These are phyloP conservation scores for Martensiomyces pterosporus DNA, from an alignment of 192 early-diverging fungal genomes.

Conservation along the genomic window DNA sequence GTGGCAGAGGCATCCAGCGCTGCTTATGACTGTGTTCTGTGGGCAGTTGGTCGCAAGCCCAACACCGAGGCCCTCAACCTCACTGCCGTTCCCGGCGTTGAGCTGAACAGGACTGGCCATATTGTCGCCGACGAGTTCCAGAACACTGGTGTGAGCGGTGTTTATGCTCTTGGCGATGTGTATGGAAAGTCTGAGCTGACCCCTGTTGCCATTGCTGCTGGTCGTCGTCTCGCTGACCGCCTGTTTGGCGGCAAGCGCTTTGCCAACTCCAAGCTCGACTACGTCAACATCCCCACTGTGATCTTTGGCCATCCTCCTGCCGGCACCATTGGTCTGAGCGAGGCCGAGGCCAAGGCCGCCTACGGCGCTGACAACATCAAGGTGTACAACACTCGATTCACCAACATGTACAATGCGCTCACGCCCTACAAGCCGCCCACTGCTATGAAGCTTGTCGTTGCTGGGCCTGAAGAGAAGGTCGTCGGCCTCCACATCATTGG, in stretches of 20 bases:
- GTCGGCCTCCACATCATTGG: conserved; percentile 95
- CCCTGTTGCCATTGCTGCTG: conserved; percentile 96
- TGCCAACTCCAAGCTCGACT: conserved; percentile 78
- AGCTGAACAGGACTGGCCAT: conserved; percentile 62
- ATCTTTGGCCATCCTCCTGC: conserved; percentile 91
- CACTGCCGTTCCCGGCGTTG: conserved; percentile 58
- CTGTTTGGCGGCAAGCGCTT: conserved; percentile 80
- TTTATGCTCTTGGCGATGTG: conserved; percentile 94
- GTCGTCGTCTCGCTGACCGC: conserved; percentile 82
- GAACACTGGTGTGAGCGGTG: conserved; percentile 61
- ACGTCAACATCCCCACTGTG: conserved; percentile 91
- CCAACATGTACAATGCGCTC: conserved; percentile 86
- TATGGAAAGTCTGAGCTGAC: conserved; percentile 89
- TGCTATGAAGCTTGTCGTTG: conserved; percentile 86
- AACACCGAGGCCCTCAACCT: conserved; percentile 71
- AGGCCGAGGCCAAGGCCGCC: conserved; percentile 68
- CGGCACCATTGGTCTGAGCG: conserved; percentile 87
- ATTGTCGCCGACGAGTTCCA: conserved; percentile 86
- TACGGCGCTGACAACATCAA: conserved; percentile 79
- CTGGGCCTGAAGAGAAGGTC: conserved; percentile 88
- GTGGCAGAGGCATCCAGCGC: conserved; percentile 21
- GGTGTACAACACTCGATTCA: conserved; percentile 82
- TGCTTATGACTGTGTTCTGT: conserved; percentile 82
- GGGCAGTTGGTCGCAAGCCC: conserved; percentile 87
- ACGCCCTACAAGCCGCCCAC: conserved; percentile 86